Base-by-base conservation (phyloP, 139 green algal species). In the Tetratostichococcus sp. region DNA sequence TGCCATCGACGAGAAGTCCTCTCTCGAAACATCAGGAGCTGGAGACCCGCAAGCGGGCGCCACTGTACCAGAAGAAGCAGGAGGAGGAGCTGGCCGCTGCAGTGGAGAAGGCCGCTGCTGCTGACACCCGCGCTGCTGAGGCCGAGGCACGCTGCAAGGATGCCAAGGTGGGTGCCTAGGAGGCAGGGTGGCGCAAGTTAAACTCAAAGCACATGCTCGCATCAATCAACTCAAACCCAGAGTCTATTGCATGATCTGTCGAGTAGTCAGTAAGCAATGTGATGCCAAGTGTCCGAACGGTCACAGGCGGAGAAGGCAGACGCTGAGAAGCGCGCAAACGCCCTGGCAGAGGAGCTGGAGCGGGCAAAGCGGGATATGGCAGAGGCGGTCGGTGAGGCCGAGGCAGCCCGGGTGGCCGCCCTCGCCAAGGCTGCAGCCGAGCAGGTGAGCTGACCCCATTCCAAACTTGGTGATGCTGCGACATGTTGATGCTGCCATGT, bases 1-100 rank as follows among this genome's bases (percentile, higher is more conserved):
- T n/a, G n/a, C n/a, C n/a, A n/a, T n/a, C n/a, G n/a, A n/a, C n/a
- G n/a, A n/a, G n/a, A n/a, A n/a, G n/a, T n/a, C n/a, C n/a, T n/a
- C n/a, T n/a, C n/a, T n/a, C n/a, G n/a, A n/a, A n/a, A 35, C 59
- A 1, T 33, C 58, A 85, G 62, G 92, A 97, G 78, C 83, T 97
- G 42, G 91, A 97, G 83, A 88, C 71, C 25, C 87, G 91, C 70
- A 96, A 96, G 86, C 80, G 92, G 1, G 87, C 92, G 0, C 92
- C 92, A 16, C 85, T 97, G 30, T 96, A 96, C 85, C 88, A 95
- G 75, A 92, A 93, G 79, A 91, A 90, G 75, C 89, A 94, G 82
- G 88, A 96, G 79, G 91, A 94, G 78, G 91, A 96, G 88, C 89
- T 96, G 33, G 86, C 82, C 39, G 87, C 88, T 5, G 88, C 86